Conservation (phyloP, 108 stramenopile species). For the Cyclotella atomus region DNA sequence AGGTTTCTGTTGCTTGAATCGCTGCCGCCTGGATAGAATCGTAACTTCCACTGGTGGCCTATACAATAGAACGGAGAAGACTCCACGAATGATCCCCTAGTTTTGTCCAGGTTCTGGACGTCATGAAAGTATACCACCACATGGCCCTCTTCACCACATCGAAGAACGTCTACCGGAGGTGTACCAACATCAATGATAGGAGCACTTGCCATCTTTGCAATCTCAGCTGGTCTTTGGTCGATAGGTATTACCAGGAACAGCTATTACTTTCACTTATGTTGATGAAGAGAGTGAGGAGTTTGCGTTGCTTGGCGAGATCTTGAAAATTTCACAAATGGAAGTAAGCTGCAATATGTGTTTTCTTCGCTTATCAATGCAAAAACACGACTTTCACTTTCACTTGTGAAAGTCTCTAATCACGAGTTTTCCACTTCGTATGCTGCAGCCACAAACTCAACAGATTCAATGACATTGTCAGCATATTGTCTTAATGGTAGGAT, state of each 20-base stretch:
- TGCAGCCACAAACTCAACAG: constrained; percentile 32
- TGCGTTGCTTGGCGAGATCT: too few relatives aligned
- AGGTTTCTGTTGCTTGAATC: too few relatives aligned
- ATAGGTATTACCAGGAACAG: too few relatives aligned
- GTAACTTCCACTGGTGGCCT: neutral
- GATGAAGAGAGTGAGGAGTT: too few relatives aligned
- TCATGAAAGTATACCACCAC: neutral
- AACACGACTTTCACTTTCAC: too few relatives aligned
- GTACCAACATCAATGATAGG: too few relatives aligned
- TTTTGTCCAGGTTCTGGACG: neutral
- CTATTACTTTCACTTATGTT: too few relatives aligned
- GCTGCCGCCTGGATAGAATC: neutral
- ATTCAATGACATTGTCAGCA: constrained; percentile 42
- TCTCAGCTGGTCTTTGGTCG: too few relatives aligned
- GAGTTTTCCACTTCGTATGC: too few relatives aligned
- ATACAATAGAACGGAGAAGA: neutral
- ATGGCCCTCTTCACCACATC: neutral
- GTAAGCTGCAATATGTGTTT: neutral
- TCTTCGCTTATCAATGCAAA: neutral
- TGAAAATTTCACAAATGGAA: neutral
- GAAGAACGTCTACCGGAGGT: neutral
- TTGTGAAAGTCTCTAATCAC: too few relatives aligned
- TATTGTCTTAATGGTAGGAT: constrained; percentile 60
- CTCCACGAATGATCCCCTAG: neutral
- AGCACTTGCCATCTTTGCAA: too few relatives aligned